These are phyloP conservation scores for Citrus medica DNA, from an alignment of 345 rosid genomes.

Conservation along the genomic window DNA sequence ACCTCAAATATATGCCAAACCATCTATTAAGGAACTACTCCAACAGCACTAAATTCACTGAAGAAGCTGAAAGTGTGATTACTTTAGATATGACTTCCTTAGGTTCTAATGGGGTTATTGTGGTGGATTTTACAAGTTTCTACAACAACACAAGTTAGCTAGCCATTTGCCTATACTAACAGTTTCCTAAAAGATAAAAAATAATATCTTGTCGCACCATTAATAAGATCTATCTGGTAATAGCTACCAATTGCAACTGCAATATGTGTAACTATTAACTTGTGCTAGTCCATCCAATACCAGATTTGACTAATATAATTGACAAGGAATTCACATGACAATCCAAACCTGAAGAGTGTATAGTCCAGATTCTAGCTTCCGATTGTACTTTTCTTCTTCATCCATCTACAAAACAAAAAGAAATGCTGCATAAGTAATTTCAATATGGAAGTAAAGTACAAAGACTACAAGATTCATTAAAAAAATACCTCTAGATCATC, in stretches of 20 bases:
- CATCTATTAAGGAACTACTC: neutral
- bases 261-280: neutral
- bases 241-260: neutral
- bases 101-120: neutral
- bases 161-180: neutral
- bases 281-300: neutral
- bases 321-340: neutral
- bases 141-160: neutral
- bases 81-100: neutral
- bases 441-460: slow-evolving; percentile 4
- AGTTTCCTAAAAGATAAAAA: neutral
- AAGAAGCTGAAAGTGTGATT: neutral
- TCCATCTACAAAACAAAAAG: slow-evolving; percentile 53
- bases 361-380: slow-evolving; percentile 87
- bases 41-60: neutral
- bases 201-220: no score
- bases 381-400: slow-evolving; percentile 82
- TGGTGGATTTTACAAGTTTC: neutral
- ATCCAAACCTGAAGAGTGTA: slow-evolving; percentile 88
- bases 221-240: neutral
- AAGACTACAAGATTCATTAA: slow-evolving; percentile 3
- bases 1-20: neutral
- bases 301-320: neutral
- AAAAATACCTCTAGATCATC: slow-evolving; percentile 82
- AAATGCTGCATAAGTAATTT: slow-evolving; percentile 4